Conservation (phyloP, 305 asterid species). For the Fraxinus latifolia region DNA sequence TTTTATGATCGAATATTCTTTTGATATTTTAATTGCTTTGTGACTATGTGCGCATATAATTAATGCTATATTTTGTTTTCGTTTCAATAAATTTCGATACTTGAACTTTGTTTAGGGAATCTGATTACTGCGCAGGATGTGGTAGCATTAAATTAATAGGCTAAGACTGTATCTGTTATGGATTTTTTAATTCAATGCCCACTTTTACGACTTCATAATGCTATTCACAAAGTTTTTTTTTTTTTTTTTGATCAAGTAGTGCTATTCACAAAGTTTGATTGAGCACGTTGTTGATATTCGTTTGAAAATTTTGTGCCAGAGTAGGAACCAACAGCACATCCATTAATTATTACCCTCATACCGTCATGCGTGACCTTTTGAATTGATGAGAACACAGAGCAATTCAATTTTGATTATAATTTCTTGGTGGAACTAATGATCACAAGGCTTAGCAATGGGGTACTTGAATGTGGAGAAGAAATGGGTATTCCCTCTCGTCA, state of each 20-base stretch:
- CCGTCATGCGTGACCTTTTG: conserved; percentile 14
- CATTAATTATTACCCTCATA: conserved; percentile 5
- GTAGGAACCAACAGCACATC: conserved; percentile 24
- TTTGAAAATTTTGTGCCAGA: conserved; percentile 23
- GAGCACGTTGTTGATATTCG: conserved; percentile 23
- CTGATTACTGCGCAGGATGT: background rate
- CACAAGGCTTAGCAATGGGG: background rate
- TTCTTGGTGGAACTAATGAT: conserved; percentile 40
- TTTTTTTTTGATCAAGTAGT: no score
- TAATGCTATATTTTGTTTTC: no score
- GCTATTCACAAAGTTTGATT: conserved; percentile 25
- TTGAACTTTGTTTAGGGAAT: background rate
- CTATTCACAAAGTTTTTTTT: conserved; percentile 27
- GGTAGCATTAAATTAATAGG: conserved; percentile 9
- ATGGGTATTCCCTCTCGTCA: conserved; percentile 77
- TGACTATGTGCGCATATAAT: no score
- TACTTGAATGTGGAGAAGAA: conserved; percentile 58
- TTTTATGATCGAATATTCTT: no score
- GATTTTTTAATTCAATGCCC: background rate
- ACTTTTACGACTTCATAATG: background rate
- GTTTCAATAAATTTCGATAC: background rate
- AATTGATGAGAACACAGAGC: conserved; percentile 26
- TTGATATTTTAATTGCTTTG: no score
- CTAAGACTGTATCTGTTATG: background rate
- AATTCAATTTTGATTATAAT: conserved; percentile 19